phyloP scores from a whole-genome alignment of 176 grass and related monocot genomes.

The Eragrostis nindensis region DNA sequence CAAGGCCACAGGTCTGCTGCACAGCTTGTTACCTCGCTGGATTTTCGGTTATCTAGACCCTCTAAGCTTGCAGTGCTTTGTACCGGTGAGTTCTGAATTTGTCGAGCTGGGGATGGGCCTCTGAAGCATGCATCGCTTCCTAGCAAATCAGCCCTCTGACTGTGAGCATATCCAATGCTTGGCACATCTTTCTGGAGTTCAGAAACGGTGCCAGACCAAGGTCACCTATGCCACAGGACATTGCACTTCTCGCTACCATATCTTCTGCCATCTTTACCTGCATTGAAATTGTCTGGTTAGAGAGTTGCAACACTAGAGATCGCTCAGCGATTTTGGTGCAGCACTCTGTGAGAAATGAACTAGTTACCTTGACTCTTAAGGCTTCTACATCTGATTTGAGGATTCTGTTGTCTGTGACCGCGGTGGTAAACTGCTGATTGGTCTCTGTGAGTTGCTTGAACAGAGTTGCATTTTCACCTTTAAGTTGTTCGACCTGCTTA shows the following conservation, averaged over 20 bases:
- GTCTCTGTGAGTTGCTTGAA: constrained; percentile 70
- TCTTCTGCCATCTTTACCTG: constrained; percentile 97
- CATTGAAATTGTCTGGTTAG: constrained; percentile 14
- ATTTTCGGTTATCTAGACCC: constrained; percentile 44
- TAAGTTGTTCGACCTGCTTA: constrained; percentile 74
- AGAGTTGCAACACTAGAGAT: background rate
- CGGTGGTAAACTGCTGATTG: constrained; percentile 74
- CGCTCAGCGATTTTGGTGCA: background rate
- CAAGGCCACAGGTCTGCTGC: constrained; percentile 53
- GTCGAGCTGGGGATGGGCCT: constrained; percentile 42
- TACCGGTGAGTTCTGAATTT: constrained; percentile 53
- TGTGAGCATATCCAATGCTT: constrained; percentile 54
- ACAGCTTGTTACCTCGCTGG: constrained; percentile 38
- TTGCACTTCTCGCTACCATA: constrained; percentile 61
- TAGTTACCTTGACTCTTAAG: constrained; percentile 74
- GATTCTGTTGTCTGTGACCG: constrained; percentile 73
- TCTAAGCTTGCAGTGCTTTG: constrained; percentile 50
- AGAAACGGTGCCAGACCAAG: constrained; percentile 68
- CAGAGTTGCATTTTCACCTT: constrained; percentile 63
- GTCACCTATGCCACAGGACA: constrained; percentile 63
- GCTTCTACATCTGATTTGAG: constrained; percentile 86
- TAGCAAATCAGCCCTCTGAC: constrained; percentile 46
- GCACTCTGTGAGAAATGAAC: background rate
- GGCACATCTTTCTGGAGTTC: constrained; percentile 53
- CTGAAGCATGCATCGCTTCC: constrained; percentile 38